Evolutionary conservation across 192 early-diverging fungal species (phyloP).

Genomic region (Haplosporangium gracile): DNA sequence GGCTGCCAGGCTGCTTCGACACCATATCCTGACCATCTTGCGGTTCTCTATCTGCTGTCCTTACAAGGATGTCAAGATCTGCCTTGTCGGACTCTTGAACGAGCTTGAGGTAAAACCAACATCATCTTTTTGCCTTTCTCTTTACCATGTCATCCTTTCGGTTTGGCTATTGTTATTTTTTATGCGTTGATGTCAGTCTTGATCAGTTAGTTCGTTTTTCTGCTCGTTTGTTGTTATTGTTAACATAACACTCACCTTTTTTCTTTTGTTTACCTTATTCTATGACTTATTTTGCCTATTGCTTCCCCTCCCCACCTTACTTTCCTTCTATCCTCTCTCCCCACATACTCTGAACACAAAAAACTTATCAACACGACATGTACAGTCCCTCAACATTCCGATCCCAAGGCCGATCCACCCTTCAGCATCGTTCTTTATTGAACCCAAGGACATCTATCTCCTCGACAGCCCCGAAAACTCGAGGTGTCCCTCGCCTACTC

Average conservation of each 20-base stretch:
- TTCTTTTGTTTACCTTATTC: neutral
- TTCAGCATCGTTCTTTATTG: constrained; percentile 69
- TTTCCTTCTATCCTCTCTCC: neutral
- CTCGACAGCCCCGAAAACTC: constrained; percentile 60
- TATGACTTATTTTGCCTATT: neutral
- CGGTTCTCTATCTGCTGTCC: constrained; percentile 64
- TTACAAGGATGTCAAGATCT: constrained; percentile 64
- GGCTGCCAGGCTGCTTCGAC: constrained; percentile 53
- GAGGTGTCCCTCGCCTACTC: constrained; percentile 33
- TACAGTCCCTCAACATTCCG: constrained; percentile 54
- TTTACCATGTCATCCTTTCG: neutral
- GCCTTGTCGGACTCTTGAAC: constrained; percentile 59
- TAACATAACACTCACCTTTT: neutral
- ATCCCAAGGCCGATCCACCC: constrained; percentile 60
- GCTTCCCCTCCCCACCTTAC: neutral
- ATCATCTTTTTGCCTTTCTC: neutral
- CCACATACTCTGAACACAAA: constrained; percentile 3
- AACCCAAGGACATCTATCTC: constrained; percentile 62
- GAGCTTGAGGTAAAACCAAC: constrained; percentile 56
- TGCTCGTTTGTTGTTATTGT: neutral
- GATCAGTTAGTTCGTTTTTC: constrained; percentile 1
- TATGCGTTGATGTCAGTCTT: constrained; percentile 3
- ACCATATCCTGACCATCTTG: constrained; percentile 62
- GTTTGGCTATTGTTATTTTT: constrained; percentile 11
- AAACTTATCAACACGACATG: neutral